phyloP scores from a whole-genome alignment of 169 alveolate genomes.

The Plasmodium vinckei region DNA sequence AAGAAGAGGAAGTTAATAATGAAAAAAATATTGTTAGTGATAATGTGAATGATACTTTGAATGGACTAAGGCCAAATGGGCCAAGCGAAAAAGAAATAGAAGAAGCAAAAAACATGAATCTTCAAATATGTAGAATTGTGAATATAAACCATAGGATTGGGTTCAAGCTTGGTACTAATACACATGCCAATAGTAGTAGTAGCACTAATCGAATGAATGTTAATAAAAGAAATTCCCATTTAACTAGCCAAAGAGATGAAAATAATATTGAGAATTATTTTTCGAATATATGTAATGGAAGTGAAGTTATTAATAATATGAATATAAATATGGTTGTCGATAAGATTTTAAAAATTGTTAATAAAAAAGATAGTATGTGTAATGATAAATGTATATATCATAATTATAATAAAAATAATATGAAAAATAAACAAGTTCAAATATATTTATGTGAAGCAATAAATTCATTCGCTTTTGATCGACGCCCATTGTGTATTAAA shows the following conservation, averaged over 20 bases:
- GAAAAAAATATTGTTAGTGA: not conserved
- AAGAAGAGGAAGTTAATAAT: not conserved
- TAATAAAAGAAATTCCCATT: not conserved
- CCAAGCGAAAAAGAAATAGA: not conserved
- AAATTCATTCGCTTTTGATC: slow-evolving; percentile 57
- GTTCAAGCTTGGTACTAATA: not conserved
- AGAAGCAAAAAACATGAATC: slow-evolving; percentile 10
- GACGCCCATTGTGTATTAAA: slow-evolving; percentile 48
- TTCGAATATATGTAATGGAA: slow-evolving; percentile 42
- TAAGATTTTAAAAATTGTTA: slow-evolving; percentile 37
- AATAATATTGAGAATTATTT: slow-evolving; percentile 41
- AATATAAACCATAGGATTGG: slow-evolving; percentile 62
- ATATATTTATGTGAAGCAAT: slow-evolving; percentile 64
- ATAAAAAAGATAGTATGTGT: slow-evolving; percentile 55
- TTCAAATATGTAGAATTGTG: slow-evolving; percentile 43
- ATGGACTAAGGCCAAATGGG: not conserved
- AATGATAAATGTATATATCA: slow-evolving; percentile 46
- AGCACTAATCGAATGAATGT: not conserved
- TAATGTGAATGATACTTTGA: not conserved
- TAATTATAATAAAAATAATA: slow-evolving; percentile 9
- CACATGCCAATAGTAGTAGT: not conserved
- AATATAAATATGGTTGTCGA: slow-evolving; percentile 57
- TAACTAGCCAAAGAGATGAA: slow-evolving; percentile 2
- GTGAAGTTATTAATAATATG: slow-evolving; percentile 69
- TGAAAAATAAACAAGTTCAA: slow-evolving; percentile 40